Conservation (phyloP, 2,329 filamentous ascomycete species). For the Pseudogymnoascus sp. region DNA sequence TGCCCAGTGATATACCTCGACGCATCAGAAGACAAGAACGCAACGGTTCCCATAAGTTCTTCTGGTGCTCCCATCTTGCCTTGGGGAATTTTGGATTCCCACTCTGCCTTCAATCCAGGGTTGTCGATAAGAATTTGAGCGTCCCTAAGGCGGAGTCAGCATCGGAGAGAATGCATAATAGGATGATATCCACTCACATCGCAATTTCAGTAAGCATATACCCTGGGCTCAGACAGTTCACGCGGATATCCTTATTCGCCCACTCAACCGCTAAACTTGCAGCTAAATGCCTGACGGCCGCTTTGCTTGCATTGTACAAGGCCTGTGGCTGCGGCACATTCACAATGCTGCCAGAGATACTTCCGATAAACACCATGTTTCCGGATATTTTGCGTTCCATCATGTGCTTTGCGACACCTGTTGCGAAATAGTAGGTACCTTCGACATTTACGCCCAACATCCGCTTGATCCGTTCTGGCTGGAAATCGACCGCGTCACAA, state of each 20-base stretch:
- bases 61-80: slow-evolving; percentile 89
- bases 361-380: slow-evolving; percentile 89
- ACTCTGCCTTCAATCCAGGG: slow-evolving; percentile 79
- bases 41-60: slow-evolving; percentile 85
- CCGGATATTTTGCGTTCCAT: slow-evolving; percentile 72
- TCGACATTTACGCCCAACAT: slow-evolving; percentile 92
- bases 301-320: slow-evolving; percentile 89
- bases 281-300: slow-evolving; percentile 80
- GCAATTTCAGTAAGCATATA: slow-evolving; percentile 86
- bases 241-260: slow-evolving; percentile 77
- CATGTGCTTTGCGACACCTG: slow-evolving; percentile 74
- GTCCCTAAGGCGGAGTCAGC: slow-evolving; percentile 35
- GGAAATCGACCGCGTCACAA: slow-evolving; percentile 84
- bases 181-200: slow-evolving; percentile 42
- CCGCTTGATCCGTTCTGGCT: slow-evolving; percentile 82
- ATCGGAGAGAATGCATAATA: not conserved
- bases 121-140: slow-evolving; percentile 90
- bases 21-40: slow-evolving; percentile 48
- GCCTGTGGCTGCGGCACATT: slow-evolving; percentile 92
- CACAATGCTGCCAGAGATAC: slow-evolving; percentile 85
- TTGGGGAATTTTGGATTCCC: slow-evolving; percentile 85
- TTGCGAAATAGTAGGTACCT: slow-evolving; percentile 84
- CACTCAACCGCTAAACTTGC: slow-evolving; percentile 88
- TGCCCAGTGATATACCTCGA: slow-evolving; percentile 53
- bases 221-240: slow-evolving; percentile 91